Conservation (phyloP, 257 asterid genomes). For the Salvia splendens region DNA sequence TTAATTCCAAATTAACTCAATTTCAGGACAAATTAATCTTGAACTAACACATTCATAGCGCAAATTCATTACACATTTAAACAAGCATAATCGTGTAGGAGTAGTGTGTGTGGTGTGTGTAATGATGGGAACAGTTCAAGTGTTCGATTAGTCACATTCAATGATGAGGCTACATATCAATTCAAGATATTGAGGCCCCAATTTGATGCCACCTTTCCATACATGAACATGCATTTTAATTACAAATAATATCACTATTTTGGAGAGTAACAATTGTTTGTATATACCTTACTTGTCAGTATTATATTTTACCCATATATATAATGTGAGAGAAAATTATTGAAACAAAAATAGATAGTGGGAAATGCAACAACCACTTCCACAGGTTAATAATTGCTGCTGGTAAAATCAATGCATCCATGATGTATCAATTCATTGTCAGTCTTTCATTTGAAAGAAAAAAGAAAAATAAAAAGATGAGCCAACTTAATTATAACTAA, state of each 20-base stretch:
- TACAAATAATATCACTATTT: too few relatives aligned
- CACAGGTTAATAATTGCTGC: neutral
- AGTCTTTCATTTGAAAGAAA: neutral
- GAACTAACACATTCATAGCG: too few relatives aligned
- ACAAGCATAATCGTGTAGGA: neutral
- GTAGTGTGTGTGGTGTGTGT: neutral
- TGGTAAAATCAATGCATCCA: conserved; percentile 15
- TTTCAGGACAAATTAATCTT: too few relatives aligned
- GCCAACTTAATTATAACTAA: neutral
- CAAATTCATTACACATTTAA: too few relatives aligned
- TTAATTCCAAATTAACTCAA: too few relatives aligned
- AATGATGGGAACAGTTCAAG: conserved; percentile 41
- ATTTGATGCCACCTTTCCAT: conserved; percentile 15
- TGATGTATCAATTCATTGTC: conserved; percentile 24
- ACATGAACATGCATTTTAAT: neutral
- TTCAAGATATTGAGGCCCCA: conserved; percentile 33
- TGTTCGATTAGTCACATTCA: conserved; percentile 40
- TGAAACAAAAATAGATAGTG: neutral
- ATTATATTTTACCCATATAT: too few relatives aligned
- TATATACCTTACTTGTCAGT: too few relatives aligned
- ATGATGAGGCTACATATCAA: conserved; percentile 36
- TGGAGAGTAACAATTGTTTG: too few relatives aligned
- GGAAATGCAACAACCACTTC: neutral
- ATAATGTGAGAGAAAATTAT: neutral
- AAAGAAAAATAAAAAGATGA: conserved; percentile 7